A percentile compares a stretch with the other conserved stretches of the same genome.
phyloP scores from a whole-genome alignment of 345 rosid species.

The Melaleuca alternifolia region DNA sequence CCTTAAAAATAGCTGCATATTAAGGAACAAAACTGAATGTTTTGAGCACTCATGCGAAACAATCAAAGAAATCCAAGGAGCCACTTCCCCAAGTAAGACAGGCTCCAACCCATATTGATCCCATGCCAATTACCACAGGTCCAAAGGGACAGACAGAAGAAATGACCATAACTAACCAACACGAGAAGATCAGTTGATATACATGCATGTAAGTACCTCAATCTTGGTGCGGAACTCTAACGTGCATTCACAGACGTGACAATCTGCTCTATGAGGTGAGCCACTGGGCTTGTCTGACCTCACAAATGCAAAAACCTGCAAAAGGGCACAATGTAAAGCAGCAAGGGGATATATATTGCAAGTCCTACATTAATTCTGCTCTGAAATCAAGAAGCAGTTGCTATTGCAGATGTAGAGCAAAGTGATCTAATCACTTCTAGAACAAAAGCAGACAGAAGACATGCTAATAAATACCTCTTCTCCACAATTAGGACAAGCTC shows the following conservation, averaged over 20 bases:
- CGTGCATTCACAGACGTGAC: slow-evolving; percentile 84
- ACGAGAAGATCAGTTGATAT: not conserved
- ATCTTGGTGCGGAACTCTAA: slow-evolving; percentile 80
- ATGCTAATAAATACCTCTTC: slow-evolving; percentile 61
- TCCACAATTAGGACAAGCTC: slow-evolving; percentile 93
- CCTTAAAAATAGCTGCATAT: not conserved
- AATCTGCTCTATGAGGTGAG: slow-evolving; percentile 72
- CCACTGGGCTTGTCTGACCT: slow-evolving; percentile 47
- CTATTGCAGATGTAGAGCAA: not conserved
- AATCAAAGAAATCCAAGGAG: not conserved
- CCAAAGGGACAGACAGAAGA: not conserved
- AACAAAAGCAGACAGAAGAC: not conserved
- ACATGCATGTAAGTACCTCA: slow-evolving; percentile 36
- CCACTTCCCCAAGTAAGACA: not conserved
- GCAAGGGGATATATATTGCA: not conserved
- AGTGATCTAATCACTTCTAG: not conserved
- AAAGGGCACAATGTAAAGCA: not conserved
- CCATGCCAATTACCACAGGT: not conserved
- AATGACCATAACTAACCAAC: not conserved
- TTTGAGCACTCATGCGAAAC: not conserved
- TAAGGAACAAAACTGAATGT: not conserved
- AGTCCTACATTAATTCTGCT: not conserved
- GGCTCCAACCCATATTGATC: not conserved
- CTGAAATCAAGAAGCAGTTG: not conserved
- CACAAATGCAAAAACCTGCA: slow-evolving; percentile 88